A percentile compares a stretch with the other conserved stretches of the same genome.
Conservation (phyloP, 441 rosid species). For the Euphorbia schlechtendalii region DNA sequence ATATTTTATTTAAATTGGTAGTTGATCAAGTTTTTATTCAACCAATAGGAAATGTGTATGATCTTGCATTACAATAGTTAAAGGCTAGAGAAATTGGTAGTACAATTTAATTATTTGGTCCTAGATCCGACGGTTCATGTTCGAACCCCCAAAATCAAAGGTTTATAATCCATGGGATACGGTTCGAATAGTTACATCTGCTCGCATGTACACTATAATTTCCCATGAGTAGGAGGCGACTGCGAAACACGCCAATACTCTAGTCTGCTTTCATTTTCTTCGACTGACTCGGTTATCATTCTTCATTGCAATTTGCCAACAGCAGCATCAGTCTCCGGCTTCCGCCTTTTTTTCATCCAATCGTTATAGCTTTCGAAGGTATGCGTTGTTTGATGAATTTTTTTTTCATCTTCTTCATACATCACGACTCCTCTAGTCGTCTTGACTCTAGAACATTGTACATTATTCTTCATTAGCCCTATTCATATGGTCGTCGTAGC, state of each 20-base stretch:
- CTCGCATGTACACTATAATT: neutral
- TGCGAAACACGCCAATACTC: neutral
- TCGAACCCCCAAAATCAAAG: neutral
- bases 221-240: slow-evolving; percentile 8
- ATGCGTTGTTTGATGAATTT: neutral
- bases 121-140: neutral
- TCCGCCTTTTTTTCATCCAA: neutral
- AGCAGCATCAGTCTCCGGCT: neutral
- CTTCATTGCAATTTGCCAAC: neutral
- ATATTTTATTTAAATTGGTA: too few species aligned
- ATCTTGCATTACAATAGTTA: too few species aligned
- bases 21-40: too few species aligned
- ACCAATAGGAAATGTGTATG: too few species aligned
- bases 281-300: slow-evolving; percentile 6
- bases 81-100: too few species aligned
- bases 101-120: neutral
- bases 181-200: neutral
- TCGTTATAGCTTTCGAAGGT: neutral
- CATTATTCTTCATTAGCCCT: neutral
- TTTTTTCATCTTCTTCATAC: neutral
- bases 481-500: neutral
- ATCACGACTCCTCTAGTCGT: neutral
- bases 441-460: slow-evolving; percentile 7
- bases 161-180: neutral
- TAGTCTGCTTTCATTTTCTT: neutral